phyloP scores from a whole-genome alignment of 2,329 filamentous ascomycete species.

The Venturia nashicola region DNA sequence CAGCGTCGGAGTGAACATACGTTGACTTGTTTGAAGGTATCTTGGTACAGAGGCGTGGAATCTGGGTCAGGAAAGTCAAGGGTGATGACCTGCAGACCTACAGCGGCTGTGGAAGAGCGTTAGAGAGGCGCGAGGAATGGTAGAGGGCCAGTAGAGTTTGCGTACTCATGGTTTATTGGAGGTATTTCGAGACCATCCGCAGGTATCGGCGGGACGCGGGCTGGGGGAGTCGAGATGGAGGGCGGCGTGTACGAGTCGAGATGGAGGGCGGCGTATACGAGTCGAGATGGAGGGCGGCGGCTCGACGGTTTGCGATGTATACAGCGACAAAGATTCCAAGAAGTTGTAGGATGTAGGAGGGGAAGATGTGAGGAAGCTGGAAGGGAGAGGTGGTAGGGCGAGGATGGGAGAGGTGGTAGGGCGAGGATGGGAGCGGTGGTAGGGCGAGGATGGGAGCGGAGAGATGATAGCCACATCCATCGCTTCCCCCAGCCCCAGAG shows the following conservation, averaged over 20 bases:
- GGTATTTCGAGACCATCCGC: not conserved
- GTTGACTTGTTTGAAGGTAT: constrained; percentile 13
- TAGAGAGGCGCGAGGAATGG: constrained; percentile 11
- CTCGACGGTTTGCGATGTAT: not conserved
- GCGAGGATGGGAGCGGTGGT: too few species aligned
- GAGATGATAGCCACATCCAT: not conserved
- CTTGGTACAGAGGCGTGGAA: constrained; percentile 7
- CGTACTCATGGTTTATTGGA: constrained; percentile 1
- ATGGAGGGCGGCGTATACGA: not conserved
- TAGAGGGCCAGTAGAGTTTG: not conserved
- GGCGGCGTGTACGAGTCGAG: not conserved
- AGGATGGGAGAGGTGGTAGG: not conserved
- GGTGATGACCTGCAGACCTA: constrained; percentile 18
- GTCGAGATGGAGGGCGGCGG: not conserved
- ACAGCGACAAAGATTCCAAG: too few species aligned
- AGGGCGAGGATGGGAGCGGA: not conserved
- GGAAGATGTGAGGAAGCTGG: too few species aligned
- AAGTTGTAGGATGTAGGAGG: too few species aligned
- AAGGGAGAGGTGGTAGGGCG: not conserved
- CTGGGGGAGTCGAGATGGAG: not conserved
- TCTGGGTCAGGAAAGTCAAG: constrained; percentile 18
- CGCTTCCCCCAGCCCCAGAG: not conserved
- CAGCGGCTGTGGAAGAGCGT: constrained; percentile 15
- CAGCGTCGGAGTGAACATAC: constrained; percentile 2
- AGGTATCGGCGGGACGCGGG: not conserved